Base-by-base conservation (phyloP, 805 yeast species). In the Wickerhamiella parazyma region DNA sequence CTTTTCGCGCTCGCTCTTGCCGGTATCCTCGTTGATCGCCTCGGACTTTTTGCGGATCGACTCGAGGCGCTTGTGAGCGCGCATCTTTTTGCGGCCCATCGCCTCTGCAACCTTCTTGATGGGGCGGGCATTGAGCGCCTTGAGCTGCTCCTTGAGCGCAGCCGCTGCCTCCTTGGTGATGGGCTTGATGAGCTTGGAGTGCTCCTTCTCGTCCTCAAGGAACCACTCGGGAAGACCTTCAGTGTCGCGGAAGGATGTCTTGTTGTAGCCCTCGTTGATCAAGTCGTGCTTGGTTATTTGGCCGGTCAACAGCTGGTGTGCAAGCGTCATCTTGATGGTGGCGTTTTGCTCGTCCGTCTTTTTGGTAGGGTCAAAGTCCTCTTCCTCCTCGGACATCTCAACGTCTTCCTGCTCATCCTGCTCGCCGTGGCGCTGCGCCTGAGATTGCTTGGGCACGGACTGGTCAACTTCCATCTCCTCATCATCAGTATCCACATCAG, bases 21-120 rank as follows among this genome's bases (percentile, higher is more conserved):
- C 81, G 37, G 72, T 68, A 59, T 89, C 95, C 33, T 86, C 98
- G 56, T 81, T 81, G 59, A 89, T 86, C 50, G 81, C 54, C 57
- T 91, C 96, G 38, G 93, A 80, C 72, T 89, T 89, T 80, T 82
- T 87, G 70, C 82, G 82, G 58, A 89, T 64, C 65, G 81, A 80
- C 60, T 87, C 96, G 50, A 89, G 66, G 59, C 94, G 76, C 58
- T 78, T 76, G 54, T 80, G 70, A 3, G 96, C 94, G 63, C 95
- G 78, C 83, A 82, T 72, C 72, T 82, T 82, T 79, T 89, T 89
- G 64, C 98, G 78, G 19, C 94, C 96, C 60, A 84, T 78, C 4
- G 98, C 98, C 65, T 91, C 99, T 53, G 83, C 73, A n/a, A 91
- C 96, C 74, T 91, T 91, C 75, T 91, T 91, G 58, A 91, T 89